Conservation (phyloP, 2,329 filamentous ascomycete species). For the Stachybotrys chartarum region DNA sequence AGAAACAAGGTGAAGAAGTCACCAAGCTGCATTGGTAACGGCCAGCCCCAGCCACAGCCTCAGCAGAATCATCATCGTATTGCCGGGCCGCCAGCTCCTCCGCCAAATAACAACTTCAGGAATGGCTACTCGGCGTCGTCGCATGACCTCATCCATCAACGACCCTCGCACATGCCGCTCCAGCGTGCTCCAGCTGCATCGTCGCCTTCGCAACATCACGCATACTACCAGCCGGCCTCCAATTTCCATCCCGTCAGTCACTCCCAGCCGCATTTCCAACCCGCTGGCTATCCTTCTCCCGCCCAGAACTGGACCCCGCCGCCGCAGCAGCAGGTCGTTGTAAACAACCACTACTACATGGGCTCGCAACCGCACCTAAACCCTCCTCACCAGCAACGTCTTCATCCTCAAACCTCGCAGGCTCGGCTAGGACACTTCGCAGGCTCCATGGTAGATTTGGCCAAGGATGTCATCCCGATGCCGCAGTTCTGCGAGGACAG, state of each 20-base stretch:
- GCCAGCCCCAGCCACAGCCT: neutral
- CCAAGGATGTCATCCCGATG: slow-evolving; percentile 28
- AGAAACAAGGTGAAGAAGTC: slow-evolving; percentile 1
- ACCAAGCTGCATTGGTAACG: neutral
- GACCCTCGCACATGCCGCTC: slow-evolving; percentile 1
- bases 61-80: slow-evolving; percentile 2
- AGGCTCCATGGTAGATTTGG: slow-evolving; percentile 34
- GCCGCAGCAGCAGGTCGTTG: slow-evolving; percentile 33
- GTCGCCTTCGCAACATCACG: neutral
- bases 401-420: slow-evolving; percentile 8
- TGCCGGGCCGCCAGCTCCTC: neutral
- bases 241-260: slow-evolving; percentile 4
- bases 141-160: slow-evolving; percentile 2
- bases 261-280: slow-evolving; percentile 13
- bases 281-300: slow-evolving; percentile 12
- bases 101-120: slow-evolving; percentile 1
- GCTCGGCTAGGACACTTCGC: slow-evolving; percentile 25
- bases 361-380: slow-evolving; percentile 10
- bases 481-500: slow-evolving; percentile 34
- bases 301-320: slow-evolving; percentile 1
- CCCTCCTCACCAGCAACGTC: slow-evolving; percentile 4
- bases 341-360: slow-evolving; percentile 47
- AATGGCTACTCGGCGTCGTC: neutral
- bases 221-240: neutral
- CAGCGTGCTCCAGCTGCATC: neutral